Evolutionary conservation across 176 grass and related monocot genomes (phyloP).

Genomic region (Zoysia japonica): DNA sequence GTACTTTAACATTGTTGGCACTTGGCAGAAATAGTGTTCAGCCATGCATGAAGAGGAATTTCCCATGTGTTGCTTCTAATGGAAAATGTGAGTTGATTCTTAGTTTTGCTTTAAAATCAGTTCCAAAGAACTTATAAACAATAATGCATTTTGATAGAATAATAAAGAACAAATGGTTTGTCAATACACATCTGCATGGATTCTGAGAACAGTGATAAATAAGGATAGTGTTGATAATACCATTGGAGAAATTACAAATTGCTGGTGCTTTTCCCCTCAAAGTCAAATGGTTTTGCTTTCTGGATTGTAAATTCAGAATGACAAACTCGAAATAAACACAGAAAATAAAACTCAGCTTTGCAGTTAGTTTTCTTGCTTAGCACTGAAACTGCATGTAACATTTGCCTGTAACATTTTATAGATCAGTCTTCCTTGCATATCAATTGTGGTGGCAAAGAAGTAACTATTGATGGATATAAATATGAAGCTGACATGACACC

Average conservation of each 20-base stretch:
- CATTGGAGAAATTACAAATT: constrained; percentile 12
- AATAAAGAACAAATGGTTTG: background rate
- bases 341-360: background rate
- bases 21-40: constrained; percentile 51
- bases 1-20: constrained; percentile 34
- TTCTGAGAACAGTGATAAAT: constrained; percentile 5
- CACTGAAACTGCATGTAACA: constrained; percentile 28
- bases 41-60: constrained; percentile 77
- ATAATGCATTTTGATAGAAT: background rate
- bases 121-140: constrained; percentile 2
- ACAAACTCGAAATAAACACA: constrained; percentile 16
- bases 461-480: constrained; percentile 49
- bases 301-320: constrained; percentile 8
- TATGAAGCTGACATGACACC: constrained; percentile 68
- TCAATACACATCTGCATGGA: background rate
- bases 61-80: constrained; percentile 67
- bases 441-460: constrained; percentile 85
- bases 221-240: background rate
- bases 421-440: constrained; percentile 68
- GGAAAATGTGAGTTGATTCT: constrained; percentile 55
- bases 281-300: background rate
- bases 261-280: background rate
- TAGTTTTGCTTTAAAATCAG: constrained; percentile 18
- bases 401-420: constrained; percentile 24
- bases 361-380: constrained; percentile 15